These are phyloP conservation scores for Taiozyma sp. DNA, from an alignment of 1,139 yeast species.

Conservation along the genomic window DNA sequence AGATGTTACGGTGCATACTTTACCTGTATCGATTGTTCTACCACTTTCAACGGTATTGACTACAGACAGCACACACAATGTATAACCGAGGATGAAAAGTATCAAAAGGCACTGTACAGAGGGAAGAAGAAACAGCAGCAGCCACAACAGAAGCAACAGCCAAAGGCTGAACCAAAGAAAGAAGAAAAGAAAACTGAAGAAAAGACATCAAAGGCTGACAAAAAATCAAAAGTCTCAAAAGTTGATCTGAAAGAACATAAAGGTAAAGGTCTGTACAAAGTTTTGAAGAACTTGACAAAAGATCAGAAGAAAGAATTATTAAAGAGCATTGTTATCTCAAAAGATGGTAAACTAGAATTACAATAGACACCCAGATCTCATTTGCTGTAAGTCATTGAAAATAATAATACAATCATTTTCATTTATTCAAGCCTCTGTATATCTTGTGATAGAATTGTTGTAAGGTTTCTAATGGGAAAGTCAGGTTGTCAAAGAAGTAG, in stretches of 20 bases:
- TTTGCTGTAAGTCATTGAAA: not conserved
- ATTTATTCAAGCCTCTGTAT: conserved; percentile 46
- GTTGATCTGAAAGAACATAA: conserved; percentile 22
- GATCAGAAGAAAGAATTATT: conserved; percentile 31
- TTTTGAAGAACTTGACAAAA: conserved; percentile 28
- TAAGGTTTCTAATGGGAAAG: conserved; percentile 50
- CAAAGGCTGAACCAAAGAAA: conserved; percentile 7
- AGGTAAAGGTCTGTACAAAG: conserved; percentile 32
- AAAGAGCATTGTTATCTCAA: conserved; percentile 29
- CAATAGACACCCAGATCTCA: conserved; percentile 6
- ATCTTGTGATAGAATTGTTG: conserved; percentile 55
- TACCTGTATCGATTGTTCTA: conserved; percentile 91
- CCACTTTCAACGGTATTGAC: conserved; percentile 64
- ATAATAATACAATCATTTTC: not conserved
- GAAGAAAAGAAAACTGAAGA: conserved; percentile 3
- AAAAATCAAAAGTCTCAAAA: conserved; percentile 8
- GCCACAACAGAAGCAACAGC: conserved; percentile 18
- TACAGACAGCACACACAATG: conserved; percentile 81
- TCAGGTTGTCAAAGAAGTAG: conserved; percentile 55
- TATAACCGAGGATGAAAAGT: conserved; percentile 91
- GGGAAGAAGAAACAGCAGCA: conserved; percentile 45
- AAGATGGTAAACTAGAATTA: conserved; percentile 26
- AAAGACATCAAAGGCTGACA: conserved; percentile 9
- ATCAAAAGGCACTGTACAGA: conserved; percentile 77
- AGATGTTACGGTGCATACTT: conserved; percentile 84